Evolutionary conservation across 805 yeast genomes (phyloP).

Genomic region (Diddensiella santjacobensis): DNA sequence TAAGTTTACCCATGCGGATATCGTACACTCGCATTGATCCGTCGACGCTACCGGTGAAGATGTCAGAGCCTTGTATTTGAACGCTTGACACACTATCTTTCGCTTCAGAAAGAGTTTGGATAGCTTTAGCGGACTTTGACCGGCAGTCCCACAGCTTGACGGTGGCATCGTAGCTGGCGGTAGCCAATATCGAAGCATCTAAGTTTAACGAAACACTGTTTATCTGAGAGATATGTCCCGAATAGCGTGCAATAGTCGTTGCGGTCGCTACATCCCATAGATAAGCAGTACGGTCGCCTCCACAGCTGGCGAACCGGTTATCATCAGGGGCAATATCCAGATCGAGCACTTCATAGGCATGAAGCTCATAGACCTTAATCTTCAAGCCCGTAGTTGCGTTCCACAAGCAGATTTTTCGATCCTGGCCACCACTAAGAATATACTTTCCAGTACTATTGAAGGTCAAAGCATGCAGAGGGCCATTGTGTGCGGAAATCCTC

Average conservation of each 20-base stretch:
- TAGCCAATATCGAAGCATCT: conserved; percentile 28
- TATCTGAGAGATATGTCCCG: conserved; percentile 29
- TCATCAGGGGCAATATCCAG: conserved; percentile 26
- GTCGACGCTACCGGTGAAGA: conserved; percentile 34
- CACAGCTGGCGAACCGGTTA: conserved; percentile 31
- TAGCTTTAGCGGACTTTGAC: conserved; percentile 28
- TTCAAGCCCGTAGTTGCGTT: conserved; percentile 24
- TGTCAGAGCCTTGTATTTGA: conserved; percentile 14
- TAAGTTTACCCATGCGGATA: conserved; percentile 29
- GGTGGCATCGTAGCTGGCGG: conserved; percentile 32
- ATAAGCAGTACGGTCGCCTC: conserved; percentile 31
- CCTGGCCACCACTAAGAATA: conserved; percentile 32
- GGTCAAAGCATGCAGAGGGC: conserved; percentile 27
- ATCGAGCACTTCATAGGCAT: conserved; percentile 32
- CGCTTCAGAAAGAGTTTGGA: conserved; percentile 36
- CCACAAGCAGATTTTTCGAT: conserved; percentile 27
- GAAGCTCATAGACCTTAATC: conserved; percentile 25
- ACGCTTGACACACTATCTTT: conserved; percentile 33
- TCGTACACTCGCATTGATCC: conserved; percentile 33
- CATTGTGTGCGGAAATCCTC: conserved; percentile 18
- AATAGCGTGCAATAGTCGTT: conserved; percentile 22
- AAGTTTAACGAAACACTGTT: conserved; percentile 27
- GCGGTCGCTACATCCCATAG: conserved; percentile 33
- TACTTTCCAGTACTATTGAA: conserved; percentile 29
- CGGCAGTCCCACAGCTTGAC: conserved; percentile 34